Evolutionary conservation across 202 grass and related monocot species (phyloP).

Genomic region (Schoenoplectus triqueter): DNA sequence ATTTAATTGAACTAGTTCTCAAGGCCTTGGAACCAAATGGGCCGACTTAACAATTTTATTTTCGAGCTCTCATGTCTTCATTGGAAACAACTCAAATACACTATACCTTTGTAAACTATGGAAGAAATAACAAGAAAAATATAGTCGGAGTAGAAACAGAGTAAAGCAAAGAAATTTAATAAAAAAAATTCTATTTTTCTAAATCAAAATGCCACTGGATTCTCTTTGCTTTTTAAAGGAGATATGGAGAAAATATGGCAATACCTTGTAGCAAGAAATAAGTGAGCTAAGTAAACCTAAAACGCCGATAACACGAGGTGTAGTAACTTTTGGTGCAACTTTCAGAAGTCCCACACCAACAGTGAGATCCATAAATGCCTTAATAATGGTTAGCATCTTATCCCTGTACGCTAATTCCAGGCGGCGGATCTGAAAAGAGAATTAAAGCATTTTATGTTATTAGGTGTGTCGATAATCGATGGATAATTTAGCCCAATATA

Average conservation of each 20-base stretch:
- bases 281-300: constrained; percentile 39
- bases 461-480: background rate
- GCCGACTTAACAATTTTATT: background rate
- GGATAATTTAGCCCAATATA: background rate
- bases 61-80: background rate
- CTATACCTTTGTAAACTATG: background rate
- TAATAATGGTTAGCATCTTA: constrained; percentile 20
- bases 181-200: background rate
- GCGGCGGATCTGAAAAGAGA: constrained; percentile 26
- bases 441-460: background rate
- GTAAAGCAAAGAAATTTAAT: background rate
- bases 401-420: constrained; percentile 31
- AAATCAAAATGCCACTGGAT: background rate
- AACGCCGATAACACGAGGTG: constrained; percentile 25
- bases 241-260: background rate
- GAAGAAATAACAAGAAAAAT: background rate
- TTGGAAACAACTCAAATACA: background rate
- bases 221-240: background rate
- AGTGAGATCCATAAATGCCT: constrained; percentile 28
- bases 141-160: background rate
- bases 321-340: constrained; percentile 21
- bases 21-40: constrained; percentile 6
- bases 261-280: constrained; percentile 44
- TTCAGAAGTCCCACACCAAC: constrained; percentile 34
- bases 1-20: background rate